These are phyloP conservation scores for Cylindrotheca closterium DNA, from an alignment of 108 stramenopile species.

Conservation along the genomic window DNA sequence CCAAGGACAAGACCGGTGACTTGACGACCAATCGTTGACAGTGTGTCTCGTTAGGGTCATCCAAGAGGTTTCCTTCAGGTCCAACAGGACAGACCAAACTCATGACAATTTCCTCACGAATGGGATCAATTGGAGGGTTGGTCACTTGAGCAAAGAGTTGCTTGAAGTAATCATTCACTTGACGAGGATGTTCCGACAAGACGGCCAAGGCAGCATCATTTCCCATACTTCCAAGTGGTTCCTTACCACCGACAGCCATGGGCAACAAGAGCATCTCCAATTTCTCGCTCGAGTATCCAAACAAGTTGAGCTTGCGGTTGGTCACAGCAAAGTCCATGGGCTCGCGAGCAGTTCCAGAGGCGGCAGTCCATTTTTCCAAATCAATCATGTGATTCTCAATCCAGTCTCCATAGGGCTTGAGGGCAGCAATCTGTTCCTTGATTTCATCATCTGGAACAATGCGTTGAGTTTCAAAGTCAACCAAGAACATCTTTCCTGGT, in stretches of 20 bases:
- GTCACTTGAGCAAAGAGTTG: slow-evolving; percentile 99
- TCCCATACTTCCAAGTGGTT: slow-evolving; percentile 97
- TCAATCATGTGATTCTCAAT: slow-evolving; percentile 75
- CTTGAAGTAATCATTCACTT: slow-evolving; percentile 96
- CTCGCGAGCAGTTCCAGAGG: slow-evolving; percentile 21
- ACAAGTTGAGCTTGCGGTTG: slow-evolving; percentile 84
- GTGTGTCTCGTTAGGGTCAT: slow-evolving; percentile 68
- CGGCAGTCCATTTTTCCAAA: slow-evolving; percentile 73
- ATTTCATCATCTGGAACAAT: slow-evolving; percentile 97
- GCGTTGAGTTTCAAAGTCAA: slow-evolving; percentile 91
- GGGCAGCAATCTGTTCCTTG: slow-evolving; percentile 90
- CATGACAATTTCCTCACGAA: slow-evolving; percentile 98
- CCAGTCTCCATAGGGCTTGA: slow-evolving; percentile 90
- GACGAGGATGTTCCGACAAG: slow-evolving; percentile 90
- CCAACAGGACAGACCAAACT: slow-evolving; percentile 96
- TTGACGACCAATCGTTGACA: slow-evolving; percentile 86
- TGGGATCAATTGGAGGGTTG: slow-evolving; percentile 98
- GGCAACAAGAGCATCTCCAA: slow-evolving; percentile 93
- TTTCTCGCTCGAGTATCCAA: slow-evolving; percentile 94
- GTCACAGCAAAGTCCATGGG: slow-evolving; percentile 78
- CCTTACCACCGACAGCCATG: slow-evolving; percentile 92
- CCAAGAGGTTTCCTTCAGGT: slow-evolving; percentile 89
- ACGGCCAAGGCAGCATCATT: slow-evolving; percentile 97
- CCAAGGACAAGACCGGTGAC: slow-evolving; percentile 89
- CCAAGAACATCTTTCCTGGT: slow-evolving; percentile 98